These are phyloP conservation scores for Paramecium sexaurelia DNA, from an alignment of 73 alveolate genomes.

Conservation along the genomic window DNA sequence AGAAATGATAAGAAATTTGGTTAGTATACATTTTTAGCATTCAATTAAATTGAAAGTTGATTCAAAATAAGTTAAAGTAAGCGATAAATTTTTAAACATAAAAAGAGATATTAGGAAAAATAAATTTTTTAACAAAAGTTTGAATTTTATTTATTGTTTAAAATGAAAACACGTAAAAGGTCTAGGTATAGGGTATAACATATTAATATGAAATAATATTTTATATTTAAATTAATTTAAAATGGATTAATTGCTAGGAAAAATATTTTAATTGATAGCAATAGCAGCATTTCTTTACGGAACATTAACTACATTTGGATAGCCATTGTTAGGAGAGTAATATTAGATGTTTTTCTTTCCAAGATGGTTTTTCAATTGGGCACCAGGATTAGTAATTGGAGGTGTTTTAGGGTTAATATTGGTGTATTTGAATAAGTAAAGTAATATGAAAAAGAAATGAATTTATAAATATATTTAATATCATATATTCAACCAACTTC, in stretches of 20 bases:
- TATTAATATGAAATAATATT: not conserved
- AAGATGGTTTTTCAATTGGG: constrained; percentile 46
- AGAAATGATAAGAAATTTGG: not conserved
- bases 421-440: not conserved
- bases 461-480: not conserved
- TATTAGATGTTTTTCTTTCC: constrained; percentile 37
- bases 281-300: constrained; percentile 14
- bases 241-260: constrained; percentile 43
- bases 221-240: not conserved
- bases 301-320: constrained; percentile 40
- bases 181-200: not conserved
- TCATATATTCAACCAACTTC: not conserved
- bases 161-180: not conserved
- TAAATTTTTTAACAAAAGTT: not conserved
- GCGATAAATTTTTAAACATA: not conserved
- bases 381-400: constrained; percentile 39
- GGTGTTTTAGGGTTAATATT: not conserved
- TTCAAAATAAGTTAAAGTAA: not conserved
- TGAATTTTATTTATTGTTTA: not conserved
- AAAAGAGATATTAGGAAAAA: not conserved
- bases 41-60: not conserved
- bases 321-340: not conserved
- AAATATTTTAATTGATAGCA: constrained; percentile 24
- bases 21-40: not conserved
- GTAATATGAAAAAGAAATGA: constrained; percentile 11